phyloP scores from a whole-genome alignment of 352 stramenopile species.

The Albugo candida region DNA sequence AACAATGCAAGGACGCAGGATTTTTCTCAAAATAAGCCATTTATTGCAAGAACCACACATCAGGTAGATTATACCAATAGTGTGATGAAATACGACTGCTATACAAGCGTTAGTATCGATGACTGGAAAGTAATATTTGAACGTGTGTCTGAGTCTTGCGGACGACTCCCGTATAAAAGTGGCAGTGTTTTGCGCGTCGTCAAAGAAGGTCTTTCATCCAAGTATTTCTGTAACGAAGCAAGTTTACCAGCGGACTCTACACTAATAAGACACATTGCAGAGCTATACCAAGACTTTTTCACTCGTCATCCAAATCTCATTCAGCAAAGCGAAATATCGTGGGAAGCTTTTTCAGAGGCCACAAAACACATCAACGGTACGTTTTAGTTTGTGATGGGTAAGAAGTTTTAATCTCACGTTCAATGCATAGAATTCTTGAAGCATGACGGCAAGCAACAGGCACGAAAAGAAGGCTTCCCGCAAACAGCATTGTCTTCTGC shows the following conservation, averaged over 20 bases:
- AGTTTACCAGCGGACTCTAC: too few relatives aligned
- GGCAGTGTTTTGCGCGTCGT: too few relatives aligned
- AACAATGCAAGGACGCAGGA: conserved; percentile 24
- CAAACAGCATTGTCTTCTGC: conserved; percentile 17
- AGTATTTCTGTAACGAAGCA: too few relatives aligned
- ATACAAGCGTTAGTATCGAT: not conserved
- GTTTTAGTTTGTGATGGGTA: conserved; percentile 20
- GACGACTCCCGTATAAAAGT: too few relatives aligned
- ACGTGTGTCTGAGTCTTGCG: too few relatives aligned
- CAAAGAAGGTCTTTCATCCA: too few relatives aligned
- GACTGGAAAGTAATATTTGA: too few relatives aligned
- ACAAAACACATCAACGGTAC: conserved; percentile 19
- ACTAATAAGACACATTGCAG: too few relatives aligned
- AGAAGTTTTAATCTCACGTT: not conserved
- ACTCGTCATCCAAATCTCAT: too few relatives aligned
- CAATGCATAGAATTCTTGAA: not conserved
- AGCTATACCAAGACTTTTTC: too few relatives aligned
- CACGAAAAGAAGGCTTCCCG: not conserved
- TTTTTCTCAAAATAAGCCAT: conserved; percentile 19
- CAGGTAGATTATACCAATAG: conserved; percentile 37
- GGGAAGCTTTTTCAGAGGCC: conserved; percentile 21
- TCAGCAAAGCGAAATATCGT: conserved; percentile 24
- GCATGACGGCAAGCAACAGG: too few relatives aligned
- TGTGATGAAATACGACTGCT: conserved; percentile 14
- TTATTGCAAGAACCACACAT: conserved; percentile 40